phyloP scores from a whole-genome alignment of 2,329 filamentous ascomycete genomes.

The Chalara sp. region DNA sequence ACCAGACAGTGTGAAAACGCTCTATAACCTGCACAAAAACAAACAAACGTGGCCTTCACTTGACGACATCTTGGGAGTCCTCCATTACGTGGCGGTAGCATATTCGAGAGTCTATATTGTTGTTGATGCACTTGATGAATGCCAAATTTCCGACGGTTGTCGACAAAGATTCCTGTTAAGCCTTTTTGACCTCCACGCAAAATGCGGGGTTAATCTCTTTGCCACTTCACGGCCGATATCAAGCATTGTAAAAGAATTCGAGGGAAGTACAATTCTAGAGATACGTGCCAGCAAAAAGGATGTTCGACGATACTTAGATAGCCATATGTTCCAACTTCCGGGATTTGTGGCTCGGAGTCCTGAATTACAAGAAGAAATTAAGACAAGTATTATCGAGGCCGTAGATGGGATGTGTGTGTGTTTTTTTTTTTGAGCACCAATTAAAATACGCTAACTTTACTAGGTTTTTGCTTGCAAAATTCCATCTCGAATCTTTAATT shows the following conservation, averaged over 20 bases:
- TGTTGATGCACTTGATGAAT: neutral
- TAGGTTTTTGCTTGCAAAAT: no score
- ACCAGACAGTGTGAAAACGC: neutral
- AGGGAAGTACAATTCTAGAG: neutral
- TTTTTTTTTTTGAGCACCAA: no score
- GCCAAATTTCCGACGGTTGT: neutral
- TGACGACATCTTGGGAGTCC: neutral
- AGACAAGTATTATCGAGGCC: no score
- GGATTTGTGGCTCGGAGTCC: no score
- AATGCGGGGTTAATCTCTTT: neutral
- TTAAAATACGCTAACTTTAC: no score
- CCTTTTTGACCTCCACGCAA: neutral
- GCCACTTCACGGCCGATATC: neutral
- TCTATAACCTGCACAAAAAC: neutral
- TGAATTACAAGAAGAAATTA: no score
- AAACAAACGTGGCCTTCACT: neutral
- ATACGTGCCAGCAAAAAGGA: neutral
- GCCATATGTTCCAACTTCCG: no score
- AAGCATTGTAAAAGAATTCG: neutral
- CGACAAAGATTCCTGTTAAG: neutral
- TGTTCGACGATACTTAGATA: neutral
- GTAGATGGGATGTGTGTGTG: no score
- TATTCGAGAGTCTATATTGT: neutral
- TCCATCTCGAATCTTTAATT: no score
- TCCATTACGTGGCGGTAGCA: neutral